Conservation (phyloP, 768 basidiomycete genomes). For the Suillus spraguei region DNA sequence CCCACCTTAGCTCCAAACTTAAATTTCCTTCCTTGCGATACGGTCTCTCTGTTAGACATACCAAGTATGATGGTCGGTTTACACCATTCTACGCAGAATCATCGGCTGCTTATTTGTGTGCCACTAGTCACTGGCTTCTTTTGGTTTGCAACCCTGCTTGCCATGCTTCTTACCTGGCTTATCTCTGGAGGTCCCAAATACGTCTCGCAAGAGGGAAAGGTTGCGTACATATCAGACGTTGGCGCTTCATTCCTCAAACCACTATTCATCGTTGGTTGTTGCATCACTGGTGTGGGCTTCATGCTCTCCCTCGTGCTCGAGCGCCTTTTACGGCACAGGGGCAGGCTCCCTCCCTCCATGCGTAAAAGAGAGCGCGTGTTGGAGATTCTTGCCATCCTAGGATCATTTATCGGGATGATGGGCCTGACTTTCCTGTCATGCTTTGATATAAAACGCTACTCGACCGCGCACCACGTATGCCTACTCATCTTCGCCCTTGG, state of each 20-base stretch:
- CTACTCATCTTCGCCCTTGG: constrained; percentile 76
- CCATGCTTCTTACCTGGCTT: constrained; percentile 75
- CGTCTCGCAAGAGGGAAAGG: constrained; percentile 52
- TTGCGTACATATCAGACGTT: constrained; percentile 80
- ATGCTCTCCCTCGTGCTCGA: constrained; percentile 62
- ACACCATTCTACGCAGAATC: constrained; percentile 26
- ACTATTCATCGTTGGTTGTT: constrained; percentile 67
- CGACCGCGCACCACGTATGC: constrained; percentile 56
- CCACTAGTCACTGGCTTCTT: constrained; percentile 60
- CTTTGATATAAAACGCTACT: constrained; percentile 65
- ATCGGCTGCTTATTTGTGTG: constrained; percentile 68
- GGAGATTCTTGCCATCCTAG: constrained; percentile 57
- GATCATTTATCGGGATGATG: constrained; percentile 60
- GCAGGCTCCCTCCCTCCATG: constrained; percentile 65
- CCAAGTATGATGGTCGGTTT: constrained; percentile 18
- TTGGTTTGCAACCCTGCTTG: constrained; percentile 72
- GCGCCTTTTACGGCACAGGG: constrained; percentile 64
- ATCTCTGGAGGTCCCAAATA: constrained; percentile 56
- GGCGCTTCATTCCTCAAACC: constrained; percentile 78
- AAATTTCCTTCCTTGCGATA: neutral
- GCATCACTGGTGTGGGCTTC: constrained; percentile 64
- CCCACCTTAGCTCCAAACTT: neutral
- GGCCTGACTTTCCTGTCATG: constrained; percentile 72
- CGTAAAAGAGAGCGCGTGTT: constrained; percentile 57
- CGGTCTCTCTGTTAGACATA: neutral